A percentile compares a stretch with the other conserved stretches of the same genome.
These are phyloP conservation scores for Chrysosporium keratinophilum DNA, from an alignment of 2,329 filamentous ascomycete genomes.

Conservation along the genomic window DNA sequence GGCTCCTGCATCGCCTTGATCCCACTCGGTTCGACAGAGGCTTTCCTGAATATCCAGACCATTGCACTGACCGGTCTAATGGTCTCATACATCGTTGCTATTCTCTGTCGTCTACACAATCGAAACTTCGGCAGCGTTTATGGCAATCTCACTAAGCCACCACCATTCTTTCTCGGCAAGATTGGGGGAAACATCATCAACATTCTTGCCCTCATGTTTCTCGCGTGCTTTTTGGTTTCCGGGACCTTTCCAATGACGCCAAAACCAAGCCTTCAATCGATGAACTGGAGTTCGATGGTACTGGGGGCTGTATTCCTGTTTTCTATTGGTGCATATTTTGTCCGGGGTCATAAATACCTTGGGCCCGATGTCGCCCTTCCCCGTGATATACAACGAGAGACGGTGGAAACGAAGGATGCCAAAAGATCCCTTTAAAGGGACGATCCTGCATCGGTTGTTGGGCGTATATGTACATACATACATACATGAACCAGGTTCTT, in stretches of 20 bases:
- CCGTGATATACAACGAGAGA: not conserved
- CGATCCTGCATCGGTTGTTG: too few relatives aligned
- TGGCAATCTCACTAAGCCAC: constrained; percentile 7
- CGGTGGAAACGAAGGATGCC: not conserved
- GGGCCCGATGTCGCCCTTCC: constrained; percentile 3
- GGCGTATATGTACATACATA: not conserved
- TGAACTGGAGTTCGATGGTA: constrained; percentile 42
- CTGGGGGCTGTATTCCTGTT: constrained; percentile 37
- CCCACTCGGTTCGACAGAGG: constrained; percentile 42
- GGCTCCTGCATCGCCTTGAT: constrained; percentile 42
- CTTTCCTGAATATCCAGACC: constrained; percentile 37
- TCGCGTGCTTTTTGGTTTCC: constrained; percentile 34
- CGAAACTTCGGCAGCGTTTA: constrained; percentile 11
- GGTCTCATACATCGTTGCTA: constrained; percentile 38
- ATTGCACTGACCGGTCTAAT: constrained; percentile 34
- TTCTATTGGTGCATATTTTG: not conserved
- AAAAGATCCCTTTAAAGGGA: not conserved
- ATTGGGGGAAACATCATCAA: constrained; percentile 38
- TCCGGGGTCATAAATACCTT: constrained; percentile 8
- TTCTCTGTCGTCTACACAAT: constrained; percentile 32
- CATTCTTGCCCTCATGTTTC: constrained; percentile 31
- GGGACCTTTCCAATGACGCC: constrained; percentile 36
- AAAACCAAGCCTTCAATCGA: constrained; percentile 27
- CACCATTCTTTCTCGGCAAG: constrained; percentile 27
- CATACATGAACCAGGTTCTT: too few relatives aligned